phyloP scores from a whole-genome alignment of 805 yeast species.

The Candida cerambycidarum region DNA sequence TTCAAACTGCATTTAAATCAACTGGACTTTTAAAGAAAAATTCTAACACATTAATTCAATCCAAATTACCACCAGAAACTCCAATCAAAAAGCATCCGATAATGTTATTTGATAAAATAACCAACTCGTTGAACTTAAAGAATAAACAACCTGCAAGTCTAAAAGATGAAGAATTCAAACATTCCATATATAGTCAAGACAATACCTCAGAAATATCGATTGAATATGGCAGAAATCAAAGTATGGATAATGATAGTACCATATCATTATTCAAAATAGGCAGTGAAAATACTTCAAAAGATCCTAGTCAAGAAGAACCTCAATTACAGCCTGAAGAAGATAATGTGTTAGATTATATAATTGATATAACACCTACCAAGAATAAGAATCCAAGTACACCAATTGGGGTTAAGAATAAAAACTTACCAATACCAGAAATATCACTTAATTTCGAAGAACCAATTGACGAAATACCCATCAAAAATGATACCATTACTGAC shows the following conservation, averaged over 20 bases:
- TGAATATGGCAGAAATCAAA: constrained; percentile 40
- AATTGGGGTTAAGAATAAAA: constrained; percentile 5
- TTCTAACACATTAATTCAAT: constrained; percentile 18
- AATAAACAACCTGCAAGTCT: not conserved
- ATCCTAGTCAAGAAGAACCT: constrained; percentile 6
- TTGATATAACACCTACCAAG: constrained; percentile 36
- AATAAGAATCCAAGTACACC: constrained; percentile 22
- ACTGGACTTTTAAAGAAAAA: constrained; percentile 65
- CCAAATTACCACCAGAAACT: constrained; percentile 41
- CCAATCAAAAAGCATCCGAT: constrained; percentile 45
- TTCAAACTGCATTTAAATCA: constrained; percentile 80
- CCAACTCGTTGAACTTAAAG: constrained; percentile 4
- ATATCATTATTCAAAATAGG: constrained; percentile 30
- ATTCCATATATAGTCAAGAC: constrained; percentile 12
- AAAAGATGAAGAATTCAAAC: constrained; percentile 6
- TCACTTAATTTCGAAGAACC: not conserved
- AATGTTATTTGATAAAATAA: constrained; percentile 22
- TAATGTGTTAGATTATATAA: constrained; percentile 4
- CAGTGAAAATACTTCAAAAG: constrained; percentile 7
- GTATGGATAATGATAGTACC: constrained; percentile 27
- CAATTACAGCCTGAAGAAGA: constrained; percentile 1
- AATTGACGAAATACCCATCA: not conserved
- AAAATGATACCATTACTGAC: constrained; percentile 25
- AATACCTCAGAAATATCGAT: constrained; percentile 33
- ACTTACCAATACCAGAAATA: not conserved